Evolutionary conservation across 139 green algal species (phyloP).

Genomic region (Dunaliella primolecta): DNA sequence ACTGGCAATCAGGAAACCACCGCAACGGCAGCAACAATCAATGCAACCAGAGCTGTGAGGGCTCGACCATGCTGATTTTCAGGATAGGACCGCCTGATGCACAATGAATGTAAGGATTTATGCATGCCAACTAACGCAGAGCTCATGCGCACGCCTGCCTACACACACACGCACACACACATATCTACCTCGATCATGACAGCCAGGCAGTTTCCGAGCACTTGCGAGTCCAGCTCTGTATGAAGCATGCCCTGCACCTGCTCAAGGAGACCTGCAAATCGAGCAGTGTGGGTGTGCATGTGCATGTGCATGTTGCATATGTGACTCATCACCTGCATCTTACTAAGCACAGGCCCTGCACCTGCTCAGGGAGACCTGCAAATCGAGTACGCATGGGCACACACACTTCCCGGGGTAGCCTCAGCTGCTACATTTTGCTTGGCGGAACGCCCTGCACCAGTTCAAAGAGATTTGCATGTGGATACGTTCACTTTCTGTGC

Average conservation of each 20-base stretch:
- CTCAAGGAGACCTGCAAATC: conserved; percentile 61
- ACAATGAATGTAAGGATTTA: too few relatives aligned
- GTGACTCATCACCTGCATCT: too few relatives aligned
- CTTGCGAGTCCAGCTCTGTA: conserved; percentile 74
- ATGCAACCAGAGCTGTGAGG: too few relatives aligned
- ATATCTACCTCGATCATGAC: conserved; percentile 71
- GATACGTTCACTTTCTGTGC: too few relatives aligned
- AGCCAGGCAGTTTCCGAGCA: conserved; percentile 86
- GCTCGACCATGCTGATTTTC: too few relatives aligned
- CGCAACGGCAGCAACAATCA: too few relatives aligned
- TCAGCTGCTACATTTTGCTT: too few relatives aligned
- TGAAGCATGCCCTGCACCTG: conserved; percentile 63
- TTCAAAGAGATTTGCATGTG: conserved; percentile 69
- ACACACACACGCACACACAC: too few relatives aligned
- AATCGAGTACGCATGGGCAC: neutral
- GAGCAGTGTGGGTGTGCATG: neutral
- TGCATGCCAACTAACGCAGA: too few relatives aligned
- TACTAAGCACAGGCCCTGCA: conserved; percentile 70
- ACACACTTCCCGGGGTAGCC: neutral
- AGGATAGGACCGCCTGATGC: too few relatives aligned
- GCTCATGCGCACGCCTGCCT: too few relatives aligned
- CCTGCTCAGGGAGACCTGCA: conserved; percentile 62
- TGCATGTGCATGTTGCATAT: neutral
- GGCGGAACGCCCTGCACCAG: conserved; percentile 61
- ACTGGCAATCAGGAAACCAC: too few relatives aligned